Conservation (phyloP, 257 asterid species). For the Jacaranda copaia region DNA sequence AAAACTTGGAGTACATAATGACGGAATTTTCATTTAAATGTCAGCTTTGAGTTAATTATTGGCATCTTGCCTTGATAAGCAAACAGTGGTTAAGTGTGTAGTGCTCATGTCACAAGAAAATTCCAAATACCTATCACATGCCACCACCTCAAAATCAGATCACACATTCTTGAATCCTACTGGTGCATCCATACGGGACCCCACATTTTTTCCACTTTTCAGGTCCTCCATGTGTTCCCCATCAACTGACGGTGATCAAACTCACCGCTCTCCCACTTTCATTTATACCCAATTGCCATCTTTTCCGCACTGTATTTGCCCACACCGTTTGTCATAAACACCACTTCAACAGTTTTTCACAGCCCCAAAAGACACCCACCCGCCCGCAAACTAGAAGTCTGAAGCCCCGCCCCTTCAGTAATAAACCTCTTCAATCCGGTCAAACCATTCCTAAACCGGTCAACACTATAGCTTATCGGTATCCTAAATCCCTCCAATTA, state of each 20-base stretch:
- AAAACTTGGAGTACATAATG: too few species aligned
- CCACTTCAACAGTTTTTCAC: background rate
- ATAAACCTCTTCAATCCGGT: conserved; percentile 41
- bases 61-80: too few species aligned
- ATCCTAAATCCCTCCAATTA: conserved; percentile 42
- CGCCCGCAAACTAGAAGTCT: background rate
- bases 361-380: background rate
- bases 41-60: too few species aligned
- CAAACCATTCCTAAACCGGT: conserved; percentile 43
- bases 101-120: background rate
- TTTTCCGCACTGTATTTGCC: background rate
- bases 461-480: conserved; percentile 48
- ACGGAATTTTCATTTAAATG: too few species aligned
- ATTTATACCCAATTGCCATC: background rate
- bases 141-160: background rate
- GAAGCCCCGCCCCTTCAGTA: background rate
- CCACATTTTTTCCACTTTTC: conserved; percentile 40
- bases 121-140: background rate
- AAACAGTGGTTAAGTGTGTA: too few species aligned
- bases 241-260: conserved; percentile 48
- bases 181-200: background rate
- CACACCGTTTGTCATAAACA: conserved; percentile 34
- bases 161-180: background rate
- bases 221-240: conserved; percentile 57
- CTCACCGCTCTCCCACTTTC: conserved; percentile 22